Base-by-base conservation (phyloP, 176 grass and related monocot species). In the Oryza longistaminata region DNA sequence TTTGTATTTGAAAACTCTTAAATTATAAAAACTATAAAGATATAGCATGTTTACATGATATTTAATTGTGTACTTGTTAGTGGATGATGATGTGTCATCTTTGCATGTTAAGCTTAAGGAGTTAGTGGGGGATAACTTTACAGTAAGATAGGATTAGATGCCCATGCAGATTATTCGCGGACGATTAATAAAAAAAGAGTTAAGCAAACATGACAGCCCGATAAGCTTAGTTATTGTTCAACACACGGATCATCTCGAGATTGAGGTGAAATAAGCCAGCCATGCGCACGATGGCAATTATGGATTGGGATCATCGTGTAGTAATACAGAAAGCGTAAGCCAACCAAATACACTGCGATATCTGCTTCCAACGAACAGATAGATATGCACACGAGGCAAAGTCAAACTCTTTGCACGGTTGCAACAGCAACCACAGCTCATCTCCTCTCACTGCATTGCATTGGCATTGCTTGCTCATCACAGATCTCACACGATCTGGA, bases 361-460 rank as follows among this genome's bases (percentile, higher is more conserved):
- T 55, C 52, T 19, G 52, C 52, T 16, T 21, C 52, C 52, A 55
- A 19, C 16, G 17, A 15, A 61, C 55, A 61, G 55, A 61, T 21
- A 61, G 55, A 61, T 61, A 40, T 40, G 22, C 19, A 62, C 19
- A 62, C 1, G 74, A 39, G 9, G 14, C 10, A 15, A 71, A 84
- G 81, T 84, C 69, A 58, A 84, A 84, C 45, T 60, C 31, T n/a
- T 34, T 11, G 68, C 62, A 62, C 58, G 58, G 58, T 62, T 62
- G 21, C 37, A 58, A 11, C 71, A 43, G 62, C 53, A 69, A 16
- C 13, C 34, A 60, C 25, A 29, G 26, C 75, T 80, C 75, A 35
- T 79, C 45, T 29, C 8, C 39, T 64, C 13, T 14, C 65, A 34
- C 29, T 61, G 69, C 83, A 10, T 71, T 78, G 83, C 66, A 71